Evolutionary conservation across 2,329 filamentous ascomycete genomes (phyloP), one percentile per base, ranked within the genome.

Genomic region (Neofusicoccum laricinum): DNA sequence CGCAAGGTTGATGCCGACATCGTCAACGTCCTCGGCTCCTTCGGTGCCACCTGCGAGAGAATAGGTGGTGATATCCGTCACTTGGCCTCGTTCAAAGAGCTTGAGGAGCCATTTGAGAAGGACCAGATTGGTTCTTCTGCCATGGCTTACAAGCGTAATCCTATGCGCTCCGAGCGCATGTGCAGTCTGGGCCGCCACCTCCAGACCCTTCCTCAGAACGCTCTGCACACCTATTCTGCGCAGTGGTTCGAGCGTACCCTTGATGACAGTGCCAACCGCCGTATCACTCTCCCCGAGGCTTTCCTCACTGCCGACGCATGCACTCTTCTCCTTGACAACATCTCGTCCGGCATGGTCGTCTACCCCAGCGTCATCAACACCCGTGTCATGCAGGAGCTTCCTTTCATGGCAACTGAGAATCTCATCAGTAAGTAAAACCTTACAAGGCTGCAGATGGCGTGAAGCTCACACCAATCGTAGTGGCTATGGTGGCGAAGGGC

Each of bases 21-120:
- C n/a, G 85, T 88, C 70, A 93, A 95, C 73, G 91, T 90, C n/a
- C 81, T 97, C 38, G 84, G 85, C 36, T 91, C 88, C 1, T 87
- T 97, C 59, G 93, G 91, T 25, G 85, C 91, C n/a, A 92, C 91
- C 0, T 90, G 87, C 57, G 85, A 91, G 73, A 86, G 89, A 66
- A 93, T 96, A 66, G 85, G 86, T 55, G 84, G 84, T 32, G 90
- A 93, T 71, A 90, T 95, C 68, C 85, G 90, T 55, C 88, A 91
- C 72, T 82, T 93, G 30, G 89, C 89, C 1, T 82, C 85, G 66
- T 85, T 88, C 78, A 96, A 97, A 82, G 92, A 96, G 77, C 81
- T 95, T 65, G 93, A 96, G 73, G 91, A 93, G 81, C 91, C 91
- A 0, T 91, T 92, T 70, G 90, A 93, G 79, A 87, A 87, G 71